Evolutionary conservation across 495 filamentous ascomycete species (phyloP).

Genomic region (Trichoderma virens): DNA sequence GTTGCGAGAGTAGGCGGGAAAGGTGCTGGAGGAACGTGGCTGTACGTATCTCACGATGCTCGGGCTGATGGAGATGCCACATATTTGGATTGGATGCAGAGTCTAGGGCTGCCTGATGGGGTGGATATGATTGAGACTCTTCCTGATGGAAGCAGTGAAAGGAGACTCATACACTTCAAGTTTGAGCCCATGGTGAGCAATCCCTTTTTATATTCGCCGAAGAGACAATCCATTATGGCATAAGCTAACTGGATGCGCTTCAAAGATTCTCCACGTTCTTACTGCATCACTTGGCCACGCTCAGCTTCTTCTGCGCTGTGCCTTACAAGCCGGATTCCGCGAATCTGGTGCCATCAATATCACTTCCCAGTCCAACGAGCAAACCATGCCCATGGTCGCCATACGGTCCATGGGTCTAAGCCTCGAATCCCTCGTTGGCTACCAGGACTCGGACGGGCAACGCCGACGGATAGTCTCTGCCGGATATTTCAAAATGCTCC

Average conservation of each 20-base stretch:
- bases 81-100: not conserved
- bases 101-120: not conserved
- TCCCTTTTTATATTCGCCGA: conserved; percentile 13
- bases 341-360: conserved; percentile 69
- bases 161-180: conserved; percentile 74
- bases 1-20: conserved; percentile 63
- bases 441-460: conserved; percentile 28
- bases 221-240: conserved; percentile 14
- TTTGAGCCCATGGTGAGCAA: conserved; percentile 83
- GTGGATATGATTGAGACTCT: conserved; percentile 4
- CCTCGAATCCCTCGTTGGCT: conserved; percentile 72
- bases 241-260: not conserved
- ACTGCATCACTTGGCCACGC: conserved; percentile 65
- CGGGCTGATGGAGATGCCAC: conserved; percentile 27
- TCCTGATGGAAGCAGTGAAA: conserved; percentile 16
- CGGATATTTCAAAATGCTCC: conserved; percentile 53
- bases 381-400: conserved; percentile 63
- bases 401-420: conserved; percentile 71
- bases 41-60: conserved; percentile 80
- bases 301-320: conserved; percentile 62
- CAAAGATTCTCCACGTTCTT: conserved; percentile 80
- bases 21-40: conserved; percentile 71
- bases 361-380: conserved; percentile 33
- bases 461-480: conserved; percentile 41
- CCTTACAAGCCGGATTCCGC: conserved; percentile 73